phyloP scores from a whole-genome alignment of 495 filamentous ascomycete species.

The Cercophora scortea region DNA sequence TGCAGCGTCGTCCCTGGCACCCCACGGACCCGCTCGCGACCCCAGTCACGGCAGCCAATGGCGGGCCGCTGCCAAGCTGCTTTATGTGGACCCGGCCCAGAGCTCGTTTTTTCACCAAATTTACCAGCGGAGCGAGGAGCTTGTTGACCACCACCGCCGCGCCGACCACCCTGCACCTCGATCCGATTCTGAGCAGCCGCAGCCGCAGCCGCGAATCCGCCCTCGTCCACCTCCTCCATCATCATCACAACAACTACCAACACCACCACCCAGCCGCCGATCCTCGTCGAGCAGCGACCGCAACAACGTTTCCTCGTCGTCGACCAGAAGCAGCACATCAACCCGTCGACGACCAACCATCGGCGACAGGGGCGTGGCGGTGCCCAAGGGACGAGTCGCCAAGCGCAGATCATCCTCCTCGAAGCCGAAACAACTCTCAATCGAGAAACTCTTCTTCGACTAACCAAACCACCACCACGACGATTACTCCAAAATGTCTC shows the following conservation, averaged over 20 bases:
- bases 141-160: background rate
- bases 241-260: background rate
- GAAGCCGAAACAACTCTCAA: background rate
- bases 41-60: background rate
- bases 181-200: background rate
- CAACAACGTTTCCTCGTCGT: background rate
- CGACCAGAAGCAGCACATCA: background rate
- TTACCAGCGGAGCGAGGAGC: background rate
- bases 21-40: background rate
- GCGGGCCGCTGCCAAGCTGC: background rate
- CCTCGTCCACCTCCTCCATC: background rate
- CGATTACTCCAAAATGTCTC: conserved; percentile 14
- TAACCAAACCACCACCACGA: background rate
- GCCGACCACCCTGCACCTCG: background rate
- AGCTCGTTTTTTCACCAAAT: conserved; percentile 4
- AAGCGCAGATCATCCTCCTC: background rate
- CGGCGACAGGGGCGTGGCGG: background rate
- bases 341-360: background rate
- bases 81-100: background rate
- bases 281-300: background rate
- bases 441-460: background rate
- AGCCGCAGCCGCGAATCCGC: too few species aligned
- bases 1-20: background rate
- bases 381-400: background rate
- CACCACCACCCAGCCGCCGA: background rate